A percentile compares a stretch with the other conserved stretches of the same genome.
These are phyloP conservation scores for Haematococcus sp. DNA, from an alignment of 139 green algal genomes.

Conservation along the genomic window DNA sequence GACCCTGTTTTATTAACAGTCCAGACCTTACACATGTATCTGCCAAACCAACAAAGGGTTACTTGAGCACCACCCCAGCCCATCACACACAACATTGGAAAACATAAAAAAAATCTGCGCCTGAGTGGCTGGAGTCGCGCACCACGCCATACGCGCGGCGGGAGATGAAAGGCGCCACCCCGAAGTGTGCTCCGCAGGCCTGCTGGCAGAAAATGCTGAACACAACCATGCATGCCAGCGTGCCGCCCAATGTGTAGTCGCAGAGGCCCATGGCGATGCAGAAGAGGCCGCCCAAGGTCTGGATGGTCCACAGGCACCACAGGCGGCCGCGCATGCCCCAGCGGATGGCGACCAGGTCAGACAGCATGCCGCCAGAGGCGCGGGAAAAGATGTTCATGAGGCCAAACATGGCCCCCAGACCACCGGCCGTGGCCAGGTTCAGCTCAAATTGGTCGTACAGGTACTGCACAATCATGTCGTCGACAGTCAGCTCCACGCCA, in stretches of 20 bases:
- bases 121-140: too few species aligned
- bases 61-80: too few species aligned
- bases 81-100: too few species aligned
- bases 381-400: constrained; percentile 91
- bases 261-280: constrained; percentile 76
- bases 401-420: constrained; percentile 64
- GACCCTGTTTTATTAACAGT: too few species aligned
- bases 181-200: constrained; percentile 66
- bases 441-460: constrained; percentile 79
- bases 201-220: constrained; percentile 84
- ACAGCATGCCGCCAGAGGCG: constrained; percentile 70
- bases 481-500: constrained; percentile 81
- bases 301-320: constrained; percentile 63
- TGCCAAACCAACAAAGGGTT: too few species aligned
- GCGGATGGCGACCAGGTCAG: constrained; percentile 46
- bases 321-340: constrained; percentile 81
- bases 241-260: constrained; percentile 56
- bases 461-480: constrained; percentile 75
- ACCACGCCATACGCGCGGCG: constrained; percentile 79
- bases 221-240: constrained; percentile 79
- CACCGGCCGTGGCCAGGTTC: constrained; percentile 24
- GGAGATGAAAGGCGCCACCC: constrained; percentile 87
- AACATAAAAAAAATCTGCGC: too few species aligned
- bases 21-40: too few species aligned
- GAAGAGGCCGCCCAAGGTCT: constrained; percentile 74